Evolutionary conservation across 148 eudicot genomes (phyloP), one percentile per base, ranked within the genome.

Genomic region (Nepenthes gracilis): DNA sequence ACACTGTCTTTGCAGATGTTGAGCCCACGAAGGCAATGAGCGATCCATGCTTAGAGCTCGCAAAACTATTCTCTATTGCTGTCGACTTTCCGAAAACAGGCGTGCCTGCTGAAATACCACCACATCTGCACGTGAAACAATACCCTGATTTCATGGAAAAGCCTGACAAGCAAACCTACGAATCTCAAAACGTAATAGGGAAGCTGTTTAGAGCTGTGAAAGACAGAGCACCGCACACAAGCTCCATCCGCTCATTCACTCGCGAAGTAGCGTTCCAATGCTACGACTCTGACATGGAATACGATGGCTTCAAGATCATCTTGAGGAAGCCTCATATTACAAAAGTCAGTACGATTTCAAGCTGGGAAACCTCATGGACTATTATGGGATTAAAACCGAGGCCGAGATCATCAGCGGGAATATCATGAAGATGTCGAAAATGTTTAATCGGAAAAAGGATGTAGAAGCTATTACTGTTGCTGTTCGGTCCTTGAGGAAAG

Each of bases 1-100:
- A 88, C 59, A 74, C 79, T 2, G 96, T 72, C 49, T 83, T 83
- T 69, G 92, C 92, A 9, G 96, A 88, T 49, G 72, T 37, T 57
- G 80, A 81, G 65, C 62, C 37, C 1, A 0, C 0, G 6, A 83
- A 77, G 62, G 96, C 92, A 52, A 64, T 81, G 77, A 83, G 92
- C 13, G 12, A 35, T 12, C 76, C 69, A 7, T 88, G 96, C 55
- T 7, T 81, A 64, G 76, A 85, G 68, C 88, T 88, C 12, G 92
- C 96, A 38, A 59, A 65, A 70, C 73, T 88, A 8, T 81, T 77
- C 40, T 83, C 96, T 23, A 61, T 77, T 56, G 96, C 96, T 34
- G 96, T 88, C 1, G 96, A 88, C 75, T 88, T 88, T 52, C 84
- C 85, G 12, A 88, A 88, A 76, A 88, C 96, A 15, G 96, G 92